Base-by-base conservation (phyloP, 1,139 yeast species). In the Hansenula sp. region DNA sequence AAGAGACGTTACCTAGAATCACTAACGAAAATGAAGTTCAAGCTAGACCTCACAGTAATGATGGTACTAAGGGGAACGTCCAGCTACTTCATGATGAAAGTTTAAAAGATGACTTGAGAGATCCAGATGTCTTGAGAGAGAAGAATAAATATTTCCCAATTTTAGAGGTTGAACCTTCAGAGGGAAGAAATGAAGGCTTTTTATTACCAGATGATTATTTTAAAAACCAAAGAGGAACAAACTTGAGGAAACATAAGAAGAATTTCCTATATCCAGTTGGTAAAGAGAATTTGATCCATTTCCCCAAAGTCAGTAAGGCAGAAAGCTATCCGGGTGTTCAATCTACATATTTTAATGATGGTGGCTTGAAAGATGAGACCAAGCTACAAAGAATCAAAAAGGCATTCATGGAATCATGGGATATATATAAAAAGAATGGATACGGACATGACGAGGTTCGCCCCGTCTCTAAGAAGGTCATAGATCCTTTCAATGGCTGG, bases 391-490 rank as follows among this genome's bases (percentile, higher is more conserved):
- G 70, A 49, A 80, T 84, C 28, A 68, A 65, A 50, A 62, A 66
- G 19, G 84, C 76, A 6, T 79, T 83, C 59, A 56, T 68, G 53
- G 73, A 70, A 35, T 75, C 84, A 10, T 83, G 88, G 88, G 66
- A 66, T 41, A 68, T 75, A 19, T 83, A 83, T 58, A 81, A 77
- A 48, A 65, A 69, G 36, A 62, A 71, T 50, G 89, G 81, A 0
- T 80, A 84, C 79, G 89, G 88, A 5, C 81, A 76, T 72, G 91
- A 84, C 70, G 82, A 79, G 45, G 59, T 74, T 6, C 51, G 51
- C 18, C 79, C 79, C 1, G 45, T 71, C 1, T 49, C 70, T 0
- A 55, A 59, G 19, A 39, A 44, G 19, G 60, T 65, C 0, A 42
- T 53, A 13, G 67, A 73, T 47, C 68, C 76, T 2, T 74, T 73